A percentile compares a stretch with the other conserved stretches of the same genome.
These are phyloP conservation scores for Kodamaea anthophila DNA, from an alignment of 1,139 yeast species.

Conservation along the genomic window DNA sequence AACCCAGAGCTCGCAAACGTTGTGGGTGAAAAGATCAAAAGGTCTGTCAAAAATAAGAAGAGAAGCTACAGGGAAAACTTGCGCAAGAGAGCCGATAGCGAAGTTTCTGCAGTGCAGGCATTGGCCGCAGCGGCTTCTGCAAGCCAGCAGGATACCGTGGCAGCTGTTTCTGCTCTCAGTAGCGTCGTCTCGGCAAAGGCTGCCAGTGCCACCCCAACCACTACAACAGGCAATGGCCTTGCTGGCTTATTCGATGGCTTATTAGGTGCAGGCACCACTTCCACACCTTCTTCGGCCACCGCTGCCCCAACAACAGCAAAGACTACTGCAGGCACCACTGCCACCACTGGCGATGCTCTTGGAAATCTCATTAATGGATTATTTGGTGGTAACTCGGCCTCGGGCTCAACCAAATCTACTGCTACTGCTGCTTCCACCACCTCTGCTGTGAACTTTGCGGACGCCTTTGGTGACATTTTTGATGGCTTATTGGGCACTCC, in stretches of 20 bases:
- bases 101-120: slow-evolving; percentile 4
- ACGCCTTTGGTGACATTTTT: slow-evolving; percentile 7
- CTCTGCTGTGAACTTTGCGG: slow-evolving; percentile 5
- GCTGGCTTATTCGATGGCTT: slow-evolving; percentile 13
- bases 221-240: slow-evolving; percentile 7
- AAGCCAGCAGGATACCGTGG: slow-evolving; percentile 6
- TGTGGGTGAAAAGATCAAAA: slow-evolving; percentile 6
- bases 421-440: slow-evolving; percentile 11
- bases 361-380: slow-evolving; percentile 7
- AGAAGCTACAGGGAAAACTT: slow-evolving; percentile 5
- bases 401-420: too few relatives aligned
- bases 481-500: slow-evolving; percentile 9
- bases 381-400: slow-evolving; percentile 8
- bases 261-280: slow-evolving; percentile 9
- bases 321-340: slow-evolving; percentile 6
- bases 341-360: slow-evolving; percentile 1
- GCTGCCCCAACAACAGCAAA: slow-evolving; percentile 5
- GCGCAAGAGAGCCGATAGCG: slow-evolving; percentile 5
- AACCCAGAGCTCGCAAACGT: slow-evolving; percentile 9
- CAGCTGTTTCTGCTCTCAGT: slow-evolving; percentile 4
- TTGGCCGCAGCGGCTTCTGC: slow-evolving; percentile 3
- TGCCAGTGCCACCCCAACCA: slow-evolving; percentile 7
- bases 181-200: too few relatives aligned
- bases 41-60: slow-evolving; percentile 6
- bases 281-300: slow-evolving; percentile 1